Percentiles rank a stretch among this genome's conserved stretches.
phyloP scores from a whole-genome alignment of 805 yeast species.

The Yarrowia yakushimensis region DNA sequence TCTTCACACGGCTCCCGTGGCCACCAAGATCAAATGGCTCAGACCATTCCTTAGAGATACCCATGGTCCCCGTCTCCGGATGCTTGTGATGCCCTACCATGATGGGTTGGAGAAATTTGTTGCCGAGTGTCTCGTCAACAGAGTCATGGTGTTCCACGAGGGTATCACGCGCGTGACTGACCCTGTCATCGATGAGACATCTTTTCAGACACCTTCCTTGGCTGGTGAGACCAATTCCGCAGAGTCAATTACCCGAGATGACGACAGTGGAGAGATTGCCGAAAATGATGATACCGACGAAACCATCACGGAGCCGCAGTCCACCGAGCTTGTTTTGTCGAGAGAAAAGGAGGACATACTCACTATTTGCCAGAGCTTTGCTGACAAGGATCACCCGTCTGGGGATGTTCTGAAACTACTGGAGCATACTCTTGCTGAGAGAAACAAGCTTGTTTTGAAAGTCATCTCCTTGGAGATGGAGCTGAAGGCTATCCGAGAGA shows the following conservation, averaged over 20 bases:
- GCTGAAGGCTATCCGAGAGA: neutral
- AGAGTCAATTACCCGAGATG: neutral
- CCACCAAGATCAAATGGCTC: neutral
- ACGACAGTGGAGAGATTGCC: neutral
- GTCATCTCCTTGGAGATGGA: neutral
- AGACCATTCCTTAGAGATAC: neutral
- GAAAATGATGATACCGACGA: neutral
- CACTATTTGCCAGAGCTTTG: neutral
- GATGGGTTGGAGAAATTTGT: neutral
- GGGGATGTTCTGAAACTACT: neutral
- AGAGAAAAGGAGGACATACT: neutral
- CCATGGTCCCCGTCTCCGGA: neutral
- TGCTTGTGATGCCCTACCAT: neutral
- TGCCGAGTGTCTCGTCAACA: neutral
- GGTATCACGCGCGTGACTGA: neutral
- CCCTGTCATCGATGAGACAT: neutral
- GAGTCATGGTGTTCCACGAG: neutral
- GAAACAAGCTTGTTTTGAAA: neutral
- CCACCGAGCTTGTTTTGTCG: neutral
- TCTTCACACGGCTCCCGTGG: neutral
- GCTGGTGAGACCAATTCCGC: too few relatives aligned
- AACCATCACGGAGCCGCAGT: neutral
- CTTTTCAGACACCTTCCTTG: too few relatives aligned
- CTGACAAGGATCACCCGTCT: neutral
- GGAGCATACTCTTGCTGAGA: neutral